phyloP scores from a whole-genome alignment of 768 basidiomycete species.

The Scleroderma bovista region DNA sequence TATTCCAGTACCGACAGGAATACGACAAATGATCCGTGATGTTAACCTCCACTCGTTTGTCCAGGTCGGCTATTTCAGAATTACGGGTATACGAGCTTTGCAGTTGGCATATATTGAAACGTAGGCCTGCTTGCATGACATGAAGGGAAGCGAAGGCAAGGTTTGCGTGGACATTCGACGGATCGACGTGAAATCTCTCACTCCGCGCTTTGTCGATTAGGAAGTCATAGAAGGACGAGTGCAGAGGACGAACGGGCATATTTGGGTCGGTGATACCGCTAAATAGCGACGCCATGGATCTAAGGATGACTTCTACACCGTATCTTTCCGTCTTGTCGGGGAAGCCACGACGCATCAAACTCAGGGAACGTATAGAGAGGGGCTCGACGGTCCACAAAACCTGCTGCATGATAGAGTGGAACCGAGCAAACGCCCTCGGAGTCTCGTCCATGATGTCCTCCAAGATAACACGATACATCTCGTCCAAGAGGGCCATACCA shows the following conservation, averaged over 20 bases:
- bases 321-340: neutral
- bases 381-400: slow-evolving; percentile 5
- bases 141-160: slow-evolving; percentile 19
- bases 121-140: slow-evolving; percentile 24
- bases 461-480: slow-evolving; percentile 6
- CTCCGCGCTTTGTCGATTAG: slow-evolving; percentile 10
- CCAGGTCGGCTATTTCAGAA: slow-evolving; percentile 10
- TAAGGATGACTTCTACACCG: slow-evolving; percentile 3
- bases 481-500: slow-evolving; percentile 2
- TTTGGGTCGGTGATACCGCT: slow-evolving; percentile 2
- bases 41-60: neutral
- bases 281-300: slow-evolving; percentile 5
- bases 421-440: neutral
- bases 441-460: neutral
- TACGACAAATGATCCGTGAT: slow-evolving; percentile 6
- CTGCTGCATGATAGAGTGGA: slow-evolving; percentile 7
- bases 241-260: slow-evolving; percentile 14
- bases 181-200: slow-evolving; percentile 10
- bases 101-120: slow-evolving; percentile 33
- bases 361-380: neutral
- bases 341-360: neutral
- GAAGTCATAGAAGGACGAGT: slow-evolving; percentile 27
- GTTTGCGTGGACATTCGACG: slow-evolving; percentile 5
- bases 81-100: slow-evolving; percentile 26
- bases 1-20: slow-evolving; percentile 8